Evolutionary conservation across 2,329 filamentous ascomycete species (phyloP), one percentile per base, ranked within the genome.

Genomic region (Tolypocladium guangdongense): DNA sequence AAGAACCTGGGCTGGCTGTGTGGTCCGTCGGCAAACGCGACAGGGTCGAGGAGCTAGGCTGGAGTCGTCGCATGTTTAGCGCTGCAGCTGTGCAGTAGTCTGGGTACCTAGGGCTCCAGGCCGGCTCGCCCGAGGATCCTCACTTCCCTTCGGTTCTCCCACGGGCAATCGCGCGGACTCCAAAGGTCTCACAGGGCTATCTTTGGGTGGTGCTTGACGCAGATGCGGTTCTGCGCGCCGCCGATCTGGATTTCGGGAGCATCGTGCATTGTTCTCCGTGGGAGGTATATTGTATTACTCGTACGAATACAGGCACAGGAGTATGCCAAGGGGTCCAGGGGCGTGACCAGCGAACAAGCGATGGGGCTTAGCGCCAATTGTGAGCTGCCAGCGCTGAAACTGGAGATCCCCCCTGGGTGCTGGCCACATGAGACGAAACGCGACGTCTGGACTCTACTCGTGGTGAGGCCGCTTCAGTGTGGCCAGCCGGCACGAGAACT

Each of bases 311-410:
- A 18, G 43, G 43, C 27, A 27, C 6, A 3, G 3, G 3, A 6
- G 6, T 12, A 14, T 24, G 11, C 7, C 11, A 16, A n/a, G 8
- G 36, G 14, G 8, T n/a, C 30, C 11, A 20, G 7, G 33, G 46
- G 30, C 27, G 18, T 35, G 7, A 35, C 49, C 20, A 55, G 56
- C 58, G 46, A 62, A 55, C 49, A 14, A 16, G 22, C 20, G 11
- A 49, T 49, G 47, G 36, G 41, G 41, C 41, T 45, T 49, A 18
- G 46, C 33, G 12, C 48, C 48, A 4, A 30, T 30, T 5, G 4
- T 49, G 48, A 49, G 18, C n/a, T n/a, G n/a, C 38, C 38, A 39
- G 38, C 33, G 4, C 8, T 38, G 37, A 38, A 38, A 38, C 37
- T 11, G 10, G 10, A 2, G 33, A 35, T 22, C 4, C 20, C 38